Conservation (phyloP, 2,329 filamentous ascomycete species). For the Colletotrichum horii region DNA sequence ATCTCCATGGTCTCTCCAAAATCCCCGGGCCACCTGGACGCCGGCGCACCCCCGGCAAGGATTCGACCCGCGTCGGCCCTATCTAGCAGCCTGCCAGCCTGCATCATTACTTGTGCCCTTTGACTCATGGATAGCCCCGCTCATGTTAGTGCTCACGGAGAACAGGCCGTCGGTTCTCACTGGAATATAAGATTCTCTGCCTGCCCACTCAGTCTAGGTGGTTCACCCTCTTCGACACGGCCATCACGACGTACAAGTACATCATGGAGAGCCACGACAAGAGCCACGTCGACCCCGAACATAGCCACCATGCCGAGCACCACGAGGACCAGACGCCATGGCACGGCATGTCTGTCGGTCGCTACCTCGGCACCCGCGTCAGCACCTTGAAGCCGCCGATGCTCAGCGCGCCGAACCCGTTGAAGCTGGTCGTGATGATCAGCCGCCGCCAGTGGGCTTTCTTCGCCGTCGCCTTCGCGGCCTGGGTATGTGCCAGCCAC, state of each 20-base stretch:
- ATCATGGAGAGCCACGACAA: slow-evolving; percentile 7
- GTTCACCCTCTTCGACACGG: not conserved
- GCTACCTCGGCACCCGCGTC: slow-evolving; percentile 58
- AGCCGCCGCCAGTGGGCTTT: slow-evolving; percentile 58
- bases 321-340: slow-evolving; percentile 43
- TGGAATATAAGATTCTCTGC: not conserved
- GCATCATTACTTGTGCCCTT: not conserved
- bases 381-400: slow-evolving; percentile 63
- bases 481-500: slow-evolving; percentile 50
- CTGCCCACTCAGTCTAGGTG: not conserved
- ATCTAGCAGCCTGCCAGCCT: not conserved
- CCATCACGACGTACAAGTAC: not conserved
- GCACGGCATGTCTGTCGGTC: slow-evolving; percentile 52
- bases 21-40: not conserved
- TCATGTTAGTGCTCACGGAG: not conserved
- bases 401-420: slow-evolving; percentile 57
- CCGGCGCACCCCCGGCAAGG: not conserved
- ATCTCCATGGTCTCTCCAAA: not conserved
- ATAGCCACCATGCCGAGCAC: not conserved
- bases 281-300: not conserved
- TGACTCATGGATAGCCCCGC: slow-evolving; percentile 13
- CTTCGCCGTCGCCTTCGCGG: slow-evolving; percentile 58
- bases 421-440: slow-evolving; percentile 53
- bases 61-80: not conserved
- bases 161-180: not conserved